Evolutionary conservation across 768 basidiomycete species (phyloP), one percentile per base, ranked within the genome.

Genomic region (Pulveroboletus ravenelii): DNA sequence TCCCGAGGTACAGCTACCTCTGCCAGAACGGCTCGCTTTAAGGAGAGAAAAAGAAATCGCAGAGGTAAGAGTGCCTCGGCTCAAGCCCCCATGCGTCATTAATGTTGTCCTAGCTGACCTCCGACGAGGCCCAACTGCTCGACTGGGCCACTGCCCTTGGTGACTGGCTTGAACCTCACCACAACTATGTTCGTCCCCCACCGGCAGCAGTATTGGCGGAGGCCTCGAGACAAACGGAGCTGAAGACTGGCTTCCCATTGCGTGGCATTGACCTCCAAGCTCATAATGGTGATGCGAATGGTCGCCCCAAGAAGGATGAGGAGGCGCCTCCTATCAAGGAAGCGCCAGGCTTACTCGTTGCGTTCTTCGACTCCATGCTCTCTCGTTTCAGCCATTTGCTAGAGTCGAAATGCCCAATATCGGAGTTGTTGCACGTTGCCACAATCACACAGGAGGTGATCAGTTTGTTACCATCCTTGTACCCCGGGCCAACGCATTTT

Each of bases 141-240:
- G 72, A 83, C 23, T 90, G 80, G 67, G 77, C 80, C 10, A 73
- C 70, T 32, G 77, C 80, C 14, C 69, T 90, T 41, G 79, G 84
- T 29, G 77, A 82, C 45, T 92, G 89, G 89, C 73, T 92, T 14
- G 85, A 81, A 52, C 85, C 85, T 7, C 82, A 87, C 63, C 88
- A 92, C 55, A 75, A 87, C 51, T 71, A 87, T 58, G 73, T 80
- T 31, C 84, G 89, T 2, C 89, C 87, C 5, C 82, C 81, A 17
- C 80, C 87, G 2, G 68, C 79, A 7, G 77, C 79, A 14, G 87
- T 89, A 30, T 70, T 89, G 20, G 86, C 85, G 7, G 89, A 89
- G 63, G 85, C 84, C 30, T 78, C 85, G 6, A 89, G 82, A 57
- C 80, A 82, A 63, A 80, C 81, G 0, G 81, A 88, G 59, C 67